Evolutionary conservation across 1,284 basidiomycete species (phyloP).

Genomic region (Sphaerobolus stellatus): DNA sequence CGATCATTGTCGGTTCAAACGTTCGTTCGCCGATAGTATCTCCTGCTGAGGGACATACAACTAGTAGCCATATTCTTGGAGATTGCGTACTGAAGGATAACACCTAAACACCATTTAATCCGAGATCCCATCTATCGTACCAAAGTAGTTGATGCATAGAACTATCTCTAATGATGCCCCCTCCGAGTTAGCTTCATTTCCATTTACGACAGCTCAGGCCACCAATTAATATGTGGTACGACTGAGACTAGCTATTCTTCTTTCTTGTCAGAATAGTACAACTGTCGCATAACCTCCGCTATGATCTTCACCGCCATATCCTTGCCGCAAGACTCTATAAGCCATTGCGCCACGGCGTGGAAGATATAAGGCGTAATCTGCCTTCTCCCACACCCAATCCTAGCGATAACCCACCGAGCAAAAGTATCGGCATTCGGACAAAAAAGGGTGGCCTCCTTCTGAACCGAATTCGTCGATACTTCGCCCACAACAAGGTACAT

Average conservation of each 20-base stretch:
- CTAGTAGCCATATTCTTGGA: too few species aligned
- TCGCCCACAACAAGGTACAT: conserved; percentile 7
- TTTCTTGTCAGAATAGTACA: neutral
- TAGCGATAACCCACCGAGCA: conserved; percentile 1
- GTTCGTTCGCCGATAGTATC: too few species aligned
- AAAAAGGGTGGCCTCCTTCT: neutral
- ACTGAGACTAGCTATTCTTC: neutral
- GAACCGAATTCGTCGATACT: conserved; percentile 1
- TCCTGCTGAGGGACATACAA: too few species aligned
- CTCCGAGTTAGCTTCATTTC: neutral
- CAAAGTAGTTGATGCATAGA: neutral
- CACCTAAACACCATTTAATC: neutral
- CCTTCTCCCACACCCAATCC: conserved; percentile 4
- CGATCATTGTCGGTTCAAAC: too few species aligned
- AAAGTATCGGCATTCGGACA: conserved; percentile 8
- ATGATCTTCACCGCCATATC: neutral
- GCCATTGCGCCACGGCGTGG: conserved; percentile 3
- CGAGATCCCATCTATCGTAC: neutral
- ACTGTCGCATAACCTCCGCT: neutral
- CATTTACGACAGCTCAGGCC: neutral
- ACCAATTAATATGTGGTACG: neutral
- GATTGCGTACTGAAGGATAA: neutral
- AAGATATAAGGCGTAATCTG: conserved; percentile 1
- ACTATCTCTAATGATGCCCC: neutral
- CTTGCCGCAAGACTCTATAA: neutral